A percentile compares a stretch with the other conserved stretches of the same genome.
Conservation (phyloP, 2,329 filamentous ascomycete species). For the Alternaria gaisen region DNA sequence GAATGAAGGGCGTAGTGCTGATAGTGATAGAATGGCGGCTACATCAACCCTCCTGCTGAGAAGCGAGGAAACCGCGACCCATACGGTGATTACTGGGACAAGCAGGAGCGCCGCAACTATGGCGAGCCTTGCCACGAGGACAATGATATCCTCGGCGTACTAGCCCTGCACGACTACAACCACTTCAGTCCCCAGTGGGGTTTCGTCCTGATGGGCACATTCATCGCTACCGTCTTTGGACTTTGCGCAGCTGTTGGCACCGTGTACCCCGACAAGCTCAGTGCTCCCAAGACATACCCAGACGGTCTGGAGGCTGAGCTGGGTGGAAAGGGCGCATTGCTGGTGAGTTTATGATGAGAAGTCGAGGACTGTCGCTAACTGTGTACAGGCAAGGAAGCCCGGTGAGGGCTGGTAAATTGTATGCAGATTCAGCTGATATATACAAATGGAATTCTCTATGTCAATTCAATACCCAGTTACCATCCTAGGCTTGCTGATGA, state of each 20-base stretch:
- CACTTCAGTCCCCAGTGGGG: conserved; percentile 80
- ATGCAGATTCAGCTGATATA: neutral
- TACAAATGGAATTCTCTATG: conserved; percentile 16
- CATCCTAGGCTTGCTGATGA: neutral
- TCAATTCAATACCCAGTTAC: conserved; percentile 1
- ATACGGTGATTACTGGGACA: conserved; percentile 94
- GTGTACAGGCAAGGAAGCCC: conserved; percentile 33
- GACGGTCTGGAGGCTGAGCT: conserved; percentile 60
- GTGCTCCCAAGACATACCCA: conserved; percentile 56
- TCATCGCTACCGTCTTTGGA: conserved; percentile 53
- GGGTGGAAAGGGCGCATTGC: conserved; percentile 55
- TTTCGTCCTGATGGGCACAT: conserved; percentile 63
- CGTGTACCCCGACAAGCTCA: conserved; percentile 58
- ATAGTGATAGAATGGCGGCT: conserved; percentile 77
- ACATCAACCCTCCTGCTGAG: conserved; percentile 78
- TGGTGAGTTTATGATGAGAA: conserved; percentile 40
- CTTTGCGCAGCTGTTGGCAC: conserved; percentile 52
- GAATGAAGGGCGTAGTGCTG: conserved; percentile 16
- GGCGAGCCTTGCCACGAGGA: conserved; percentile 97
- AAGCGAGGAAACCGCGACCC: conserved; percentile 95
- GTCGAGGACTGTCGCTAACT: conserved; percentile 8
- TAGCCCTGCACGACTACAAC: conserved; percentile 88
- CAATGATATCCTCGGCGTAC: conserved; percentile 89
- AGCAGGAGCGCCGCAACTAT: conserved; percentile 96
- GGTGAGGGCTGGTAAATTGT: conserved; percentile 29